A percentile compares a stretch with the other conserved stretches of the same genome.
phyloP scores from a whole-genome alignment of 768 basidiomycete species.

The Suillus fuscotomentosus region DNA sequence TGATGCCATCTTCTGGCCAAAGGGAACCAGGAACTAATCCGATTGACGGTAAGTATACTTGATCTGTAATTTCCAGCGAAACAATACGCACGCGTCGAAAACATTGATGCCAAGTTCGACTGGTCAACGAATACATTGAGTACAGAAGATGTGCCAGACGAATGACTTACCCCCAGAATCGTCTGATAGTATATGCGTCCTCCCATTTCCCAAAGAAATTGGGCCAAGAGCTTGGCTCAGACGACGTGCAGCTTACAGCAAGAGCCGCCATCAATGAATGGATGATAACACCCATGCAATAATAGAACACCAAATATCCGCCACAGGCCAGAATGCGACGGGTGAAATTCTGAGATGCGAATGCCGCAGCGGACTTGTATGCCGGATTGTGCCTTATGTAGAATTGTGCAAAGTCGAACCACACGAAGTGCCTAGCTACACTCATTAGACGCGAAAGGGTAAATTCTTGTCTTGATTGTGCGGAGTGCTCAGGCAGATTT shows the following conservation, averaged over 20 bases:
- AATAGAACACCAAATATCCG: not conserved
- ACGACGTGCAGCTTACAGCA: slow-evolving; percentile 13
- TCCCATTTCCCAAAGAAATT: slow-evolving; percentile 30
- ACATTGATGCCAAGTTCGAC: slow-evolving; percentile 39
- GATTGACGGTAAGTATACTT: not conserved
- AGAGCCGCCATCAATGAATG: slow-evolving; percentile 4
- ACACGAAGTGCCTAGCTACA: slow-evolving; percentile 10
- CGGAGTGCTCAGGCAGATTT: slow-evolving; percentile 9
- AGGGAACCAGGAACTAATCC: slow-evolving; percentile 25
- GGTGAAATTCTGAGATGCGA: slow-evolving; percentile 1
- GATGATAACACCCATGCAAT: not conserved
- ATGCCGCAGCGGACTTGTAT: slow-evolving; percentile 6
- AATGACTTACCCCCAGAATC: slow-evolving; percentile 40
- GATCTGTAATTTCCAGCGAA: not conserved
- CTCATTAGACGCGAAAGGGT: slow-evolving; percentile 16
- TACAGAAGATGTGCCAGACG: not conserved
- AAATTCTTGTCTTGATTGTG: slow-evolving; percentile 22
- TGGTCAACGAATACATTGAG: slow-evolving; percentile 5
- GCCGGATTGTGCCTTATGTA: slow-evolving; percentile 11
- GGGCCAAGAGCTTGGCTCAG: slow-evolving; percentile 40
- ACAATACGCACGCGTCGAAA: slow-evolving; percentile 31
- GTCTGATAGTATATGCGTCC: slow-evolving; percentile 38
- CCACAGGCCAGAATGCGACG: not conserved
- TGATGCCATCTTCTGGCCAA: slow-evolving; percentile 25
- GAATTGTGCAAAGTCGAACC: slow-evolving; percentile 16